Evolutionary conservation across 2,329 filamentous ascomycete genomes (phyloP).

Genomic region (Truncatella angustata): DNA sequence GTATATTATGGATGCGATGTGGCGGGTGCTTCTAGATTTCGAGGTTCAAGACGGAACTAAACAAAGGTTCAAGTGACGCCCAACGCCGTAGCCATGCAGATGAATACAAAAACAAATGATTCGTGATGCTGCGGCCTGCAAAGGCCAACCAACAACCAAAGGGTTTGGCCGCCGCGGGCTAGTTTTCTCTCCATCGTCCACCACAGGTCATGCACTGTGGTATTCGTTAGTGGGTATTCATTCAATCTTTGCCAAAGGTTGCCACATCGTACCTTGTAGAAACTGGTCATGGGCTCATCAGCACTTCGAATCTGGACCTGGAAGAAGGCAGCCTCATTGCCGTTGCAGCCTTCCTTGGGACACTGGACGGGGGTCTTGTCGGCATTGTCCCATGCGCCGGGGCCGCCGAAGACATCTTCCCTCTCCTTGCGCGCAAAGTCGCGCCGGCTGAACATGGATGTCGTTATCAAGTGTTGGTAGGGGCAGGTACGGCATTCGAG

Average conservation of each 20-base stretch:
- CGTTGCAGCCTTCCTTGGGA: constrained; percentile 75
- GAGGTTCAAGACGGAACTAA: too few relatives aligned
- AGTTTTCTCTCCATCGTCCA: constrained; percentile 67
- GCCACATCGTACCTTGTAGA: constrained; percentile 71
- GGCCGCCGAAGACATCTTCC: constrained; percentile 86
- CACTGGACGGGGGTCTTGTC: constrained; percentile 84
- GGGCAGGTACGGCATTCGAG: constrained; percentile 96
- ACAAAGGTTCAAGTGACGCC: too few relatives aligned
- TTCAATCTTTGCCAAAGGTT: too few relatives aligned
- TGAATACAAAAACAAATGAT: neutral
- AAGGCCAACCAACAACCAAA: too few relatives aligned
- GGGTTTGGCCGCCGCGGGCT: too few relatives aligned
- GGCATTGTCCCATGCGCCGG: constrained; percentile 86
- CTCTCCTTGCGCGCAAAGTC: constrained; percentile 84
- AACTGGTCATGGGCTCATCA: constrained; percentile 97
- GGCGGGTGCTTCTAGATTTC: too few relatives aligned
- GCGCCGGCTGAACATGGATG: constrained; percentile 77
- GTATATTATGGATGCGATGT: too few relatives aligned
- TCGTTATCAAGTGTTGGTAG: constrained; percentile 81
- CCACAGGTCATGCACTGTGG: constrained; percentile 65
- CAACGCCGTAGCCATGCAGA: constrained; percentile 2
- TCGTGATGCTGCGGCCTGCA: too few relatives aligned
- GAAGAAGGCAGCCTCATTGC: constrained; percentile 86
- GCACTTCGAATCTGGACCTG: constrained; percentile 97
- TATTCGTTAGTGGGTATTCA: neutral